These are phyloP conservation scores for Silene uniflora DNA, from an alignment of 148 eudicot species.

Conservation along the genomic window DNA sequence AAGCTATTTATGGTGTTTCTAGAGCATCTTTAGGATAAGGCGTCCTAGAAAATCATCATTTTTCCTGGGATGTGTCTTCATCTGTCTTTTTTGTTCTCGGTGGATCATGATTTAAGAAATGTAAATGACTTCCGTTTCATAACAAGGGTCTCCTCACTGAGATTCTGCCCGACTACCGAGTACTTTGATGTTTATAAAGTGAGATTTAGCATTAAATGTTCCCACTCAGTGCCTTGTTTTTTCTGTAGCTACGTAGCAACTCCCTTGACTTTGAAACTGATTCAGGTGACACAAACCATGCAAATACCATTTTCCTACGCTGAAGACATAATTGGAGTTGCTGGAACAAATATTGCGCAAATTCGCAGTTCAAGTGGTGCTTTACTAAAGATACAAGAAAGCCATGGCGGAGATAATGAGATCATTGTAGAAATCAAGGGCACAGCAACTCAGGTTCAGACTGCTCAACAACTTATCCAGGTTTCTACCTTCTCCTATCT, in stretches of 20 bases:
- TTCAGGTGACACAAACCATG: conserved; percentile 84
- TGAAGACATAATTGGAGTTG: conserved; percentile 89
- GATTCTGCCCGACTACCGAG: neutral
- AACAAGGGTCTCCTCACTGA: no score
- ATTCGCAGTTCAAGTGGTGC: conserved; percentile 91
- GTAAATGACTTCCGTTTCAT: no score
- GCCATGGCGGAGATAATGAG: conserved; percentile 70
- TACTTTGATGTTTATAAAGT: neutral
- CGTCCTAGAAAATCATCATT: no score
- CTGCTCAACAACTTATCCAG: conserved; percentile 95
- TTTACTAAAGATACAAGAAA: conserved; percentile 79
- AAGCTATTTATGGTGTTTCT: no score
- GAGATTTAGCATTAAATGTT: no score
- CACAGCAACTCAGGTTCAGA: conserved; percentile 70
- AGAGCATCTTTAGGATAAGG: no score
- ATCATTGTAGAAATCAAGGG: conserved; percentile 98
- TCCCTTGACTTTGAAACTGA: neutral
- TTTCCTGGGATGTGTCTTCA: no score
- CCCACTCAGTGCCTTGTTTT: no score
- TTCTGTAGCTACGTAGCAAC: neutral
- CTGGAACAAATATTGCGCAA: conserved; percentile 85
- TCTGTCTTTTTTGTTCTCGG: no score
- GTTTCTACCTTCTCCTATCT: conserved; percentile 30
- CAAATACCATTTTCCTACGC: conserved; percentile 90
- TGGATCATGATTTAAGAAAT: no score